phyloP scores from a whole-genome alignment of 768 basidiomycete species.

The Tulasnella sp. region DNA sequence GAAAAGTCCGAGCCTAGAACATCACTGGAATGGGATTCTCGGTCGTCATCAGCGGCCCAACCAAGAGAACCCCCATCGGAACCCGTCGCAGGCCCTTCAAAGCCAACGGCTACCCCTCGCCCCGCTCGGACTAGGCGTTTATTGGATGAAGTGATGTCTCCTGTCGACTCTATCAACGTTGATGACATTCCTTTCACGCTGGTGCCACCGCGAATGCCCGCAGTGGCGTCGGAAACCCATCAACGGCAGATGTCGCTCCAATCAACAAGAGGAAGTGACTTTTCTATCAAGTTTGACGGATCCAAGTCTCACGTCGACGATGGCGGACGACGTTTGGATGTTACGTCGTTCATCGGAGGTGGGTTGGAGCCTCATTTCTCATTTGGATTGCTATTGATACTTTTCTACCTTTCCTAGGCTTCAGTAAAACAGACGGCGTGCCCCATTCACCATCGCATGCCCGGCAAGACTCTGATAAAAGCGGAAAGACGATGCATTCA shows the following conservation, averaged over 20 bases:
- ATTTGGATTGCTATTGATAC: background rate
- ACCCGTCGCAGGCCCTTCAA: background rate
- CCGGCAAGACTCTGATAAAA: background rate
- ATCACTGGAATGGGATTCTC: too few relatives aligned
- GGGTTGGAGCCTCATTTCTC: slow-evolving; percentile 17
- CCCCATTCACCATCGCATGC: too few relatives aligned
- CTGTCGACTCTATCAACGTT: slow-evolving; percentile 9
- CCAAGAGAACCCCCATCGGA: too few relatives aligned
- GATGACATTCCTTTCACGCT: slow-evolving; percentile 15
- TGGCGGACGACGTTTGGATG: slow-evolving; percentile 23
- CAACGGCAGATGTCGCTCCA: slow-evolving; percentile 1
- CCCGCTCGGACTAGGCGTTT: background rate
- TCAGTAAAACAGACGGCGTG: background rate
- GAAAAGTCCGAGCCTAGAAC: too few relatives aligned
- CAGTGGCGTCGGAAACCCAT: slow-evolving; percentile 20
- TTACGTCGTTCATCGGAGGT: slow-evolving; percentile 61
- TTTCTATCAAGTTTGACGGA: slow-evolving; percentile 13
- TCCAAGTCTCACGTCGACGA: slow-evolving; percentile 1
- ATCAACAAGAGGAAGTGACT: slow-evolving; percentile 14
- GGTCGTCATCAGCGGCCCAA: too few relatives aligned
- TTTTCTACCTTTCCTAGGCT: background rate
- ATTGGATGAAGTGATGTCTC: background rate
- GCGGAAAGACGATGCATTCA: background rate
- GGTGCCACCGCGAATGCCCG: slow-evolving; percentile 24
- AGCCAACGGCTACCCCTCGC: background rate